A percentile compares a stretch with the other conserved stretches of the same genome.
Evolutionary conservation across 2,329 filamentous ascomycete genomes (phyloP).

Genomic region (Calonectria hawksworthii): DNA sequence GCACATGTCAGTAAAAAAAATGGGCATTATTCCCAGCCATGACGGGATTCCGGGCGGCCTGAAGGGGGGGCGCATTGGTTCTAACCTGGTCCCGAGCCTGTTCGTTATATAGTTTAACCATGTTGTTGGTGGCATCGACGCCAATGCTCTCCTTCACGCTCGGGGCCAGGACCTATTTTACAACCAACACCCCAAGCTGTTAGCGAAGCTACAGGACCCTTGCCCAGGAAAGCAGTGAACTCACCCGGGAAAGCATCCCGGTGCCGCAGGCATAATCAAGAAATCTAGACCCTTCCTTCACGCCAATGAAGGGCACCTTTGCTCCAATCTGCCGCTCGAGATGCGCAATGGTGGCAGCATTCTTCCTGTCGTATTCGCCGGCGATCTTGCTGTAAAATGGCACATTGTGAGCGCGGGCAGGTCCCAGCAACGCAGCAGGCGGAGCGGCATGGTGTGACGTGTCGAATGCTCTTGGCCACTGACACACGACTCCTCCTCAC

Average conservation of each 20-base stretch:
- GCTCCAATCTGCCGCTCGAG: slow-evolving; percentile 68
- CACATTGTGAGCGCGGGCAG: slow-evolving; percentile 33
- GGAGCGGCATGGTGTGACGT: slow-evolving; percentile 25
- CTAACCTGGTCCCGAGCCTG: slow-evolving; percentile 67
- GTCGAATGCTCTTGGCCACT: slow-evolving; percentile 15
- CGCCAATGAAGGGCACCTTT: slow-evolving; percentile 72
- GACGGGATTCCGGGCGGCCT: not conserved
- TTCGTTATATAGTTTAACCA: slow-evolving; percentile 77
- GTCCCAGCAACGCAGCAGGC: slow-evolving; percentile 15
- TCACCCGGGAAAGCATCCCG: slow-evolving; percentile 74
- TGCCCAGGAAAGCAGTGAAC: slow-evolving; percentile 37
- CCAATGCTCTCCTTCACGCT: slow-evolving; percentile 70
- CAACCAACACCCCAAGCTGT: slow-evolving; percentile 3
- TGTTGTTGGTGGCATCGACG: slow-evolving; percentile 79
- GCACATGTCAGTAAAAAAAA: not conserved
- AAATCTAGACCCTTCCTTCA: slow-evolving; percentile 63
- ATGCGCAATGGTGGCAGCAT: slow-evolving; percentile 65
- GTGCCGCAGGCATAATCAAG: slow-evolving; percentile 85
- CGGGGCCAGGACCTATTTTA: slow-evolving; percentile 39
- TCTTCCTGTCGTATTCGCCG: slow-evolving; percentile 62
- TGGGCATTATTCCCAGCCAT: not conserved
- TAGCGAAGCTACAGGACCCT: not conserved
- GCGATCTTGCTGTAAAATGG: slow-evolving; percentile 46
- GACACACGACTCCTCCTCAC: slow-evolving; percentile 1
- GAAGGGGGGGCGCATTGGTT: not conserved